These are phyloP conservation scores for Simplicillium sp. DNA, from an alignment of 2,329 filamentous ascomycete species.

Conservation along the genomic window DNA sequence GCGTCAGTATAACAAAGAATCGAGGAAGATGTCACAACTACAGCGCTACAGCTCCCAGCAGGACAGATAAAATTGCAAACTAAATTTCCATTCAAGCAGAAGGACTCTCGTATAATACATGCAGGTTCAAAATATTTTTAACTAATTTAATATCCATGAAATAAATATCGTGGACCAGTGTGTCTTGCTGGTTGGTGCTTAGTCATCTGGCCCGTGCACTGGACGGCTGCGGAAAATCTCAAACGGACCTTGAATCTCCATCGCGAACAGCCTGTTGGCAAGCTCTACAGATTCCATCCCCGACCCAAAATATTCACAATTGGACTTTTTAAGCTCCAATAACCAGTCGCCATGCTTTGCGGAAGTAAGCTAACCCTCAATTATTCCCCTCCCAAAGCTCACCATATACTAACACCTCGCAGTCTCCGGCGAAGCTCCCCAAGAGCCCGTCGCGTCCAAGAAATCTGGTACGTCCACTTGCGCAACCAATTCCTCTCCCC, in stretches of 20 bases:
- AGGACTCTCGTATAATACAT: too few relatives aligned
- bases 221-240: background rate
- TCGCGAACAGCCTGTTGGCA: background rate
- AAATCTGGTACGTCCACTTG: conserved; percentile 65
- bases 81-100: too few relatives aligned
- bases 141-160: too few relatives aligned
- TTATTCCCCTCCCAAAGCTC: background rate
- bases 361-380: conserved; percentile 27
- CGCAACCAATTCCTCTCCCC: background rate
- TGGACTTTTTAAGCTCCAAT: conserved; percentile 14
- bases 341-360: conserved; percentile 33
- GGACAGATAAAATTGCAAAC: too few relatives aligned
- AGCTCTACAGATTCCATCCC: conserved; percentile 3
- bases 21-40: too few relatives aligned
- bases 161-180: too few relatives aligned
- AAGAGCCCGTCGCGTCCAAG: conserved; percentile 88
- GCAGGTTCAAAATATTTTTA: too few relatives aligned
- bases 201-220: background rate
- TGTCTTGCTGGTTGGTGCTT: background rate
- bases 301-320: background rate
- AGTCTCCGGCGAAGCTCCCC: conserved; percentile 96
- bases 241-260: background rate
- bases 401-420: conserved; percentile 6
- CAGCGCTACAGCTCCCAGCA: too few relatives aligned
- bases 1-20: too few relatives aligned